A percentile compares a stretch with the other conserved stretches of the same genome.
Evolutionary conservation across 768 basidiomycete species (phyloP).

Genomic region (Mycena amicta): DNA sequence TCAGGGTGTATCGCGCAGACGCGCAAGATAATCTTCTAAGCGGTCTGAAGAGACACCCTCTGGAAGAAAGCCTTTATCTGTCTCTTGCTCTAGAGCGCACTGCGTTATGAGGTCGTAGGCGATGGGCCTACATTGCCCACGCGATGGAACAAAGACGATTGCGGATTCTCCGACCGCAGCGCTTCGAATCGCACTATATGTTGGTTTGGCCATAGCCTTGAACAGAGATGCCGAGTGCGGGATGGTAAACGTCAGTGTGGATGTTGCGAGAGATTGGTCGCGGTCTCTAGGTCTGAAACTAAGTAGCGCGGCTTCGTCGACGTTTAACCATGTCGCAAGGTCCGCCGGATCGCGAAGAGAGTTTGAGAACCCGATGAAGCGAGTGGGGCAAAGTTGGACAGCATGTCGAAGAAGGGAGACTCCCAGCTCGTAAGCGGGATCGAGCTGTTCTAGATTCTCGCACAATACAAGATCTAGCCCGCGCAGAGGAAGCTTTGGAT

Average conservation of each 20-base stretch:
- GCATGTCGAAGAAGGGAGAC: slow-evolving; percentile 72
- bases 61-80: slow-evolving; percentile 68
- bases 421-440: slow-evolving; percentile 79
- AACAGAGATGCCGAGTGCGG: slow-evolving; percentile 85
- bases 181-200: slow-evolving; percentile 70
- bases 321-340: slow-evolving; percentile 82
- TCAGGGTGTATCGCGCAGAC: slow-evolving; percentile 64
- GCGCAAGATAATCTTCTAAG: slow-evolving; percentile 59
- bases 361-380: slow-evolving; percentile 75
- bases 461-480: slow-evolving; percentile 72
- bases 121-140: slow-evolving; percentile 68
- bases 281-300: slow-evolving; percentile 84
- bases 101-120: slow-evolving; percentile 88
- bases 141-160: slow-evolving; percentile 89
- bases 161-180: slow-evolving; percentile 49
- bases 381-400: slow-evolving; percentile 60
- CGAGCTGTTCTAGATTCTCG: slow-evolving; percentile 84
- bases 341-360: slow-evolving; percentile 82
- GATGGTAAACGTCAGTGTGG: slow-evolving; percentile 79
- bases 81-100: slow-evolving; percentile 74
- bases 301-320: slow-evolving; percentile 62
- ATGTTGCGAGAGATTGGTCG: slow-evolving; percentile 72
- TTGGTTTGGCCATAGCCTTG: slow-evolving; percentile 91
- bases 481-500: slow-evolving; percentile 30
- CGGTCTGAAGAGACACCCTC: slow-evolving; percentile 48